phyloP scores from a whole-genome alignment of 495 filamentous ascomycete species.

The Cercophora sp. region DNA sequence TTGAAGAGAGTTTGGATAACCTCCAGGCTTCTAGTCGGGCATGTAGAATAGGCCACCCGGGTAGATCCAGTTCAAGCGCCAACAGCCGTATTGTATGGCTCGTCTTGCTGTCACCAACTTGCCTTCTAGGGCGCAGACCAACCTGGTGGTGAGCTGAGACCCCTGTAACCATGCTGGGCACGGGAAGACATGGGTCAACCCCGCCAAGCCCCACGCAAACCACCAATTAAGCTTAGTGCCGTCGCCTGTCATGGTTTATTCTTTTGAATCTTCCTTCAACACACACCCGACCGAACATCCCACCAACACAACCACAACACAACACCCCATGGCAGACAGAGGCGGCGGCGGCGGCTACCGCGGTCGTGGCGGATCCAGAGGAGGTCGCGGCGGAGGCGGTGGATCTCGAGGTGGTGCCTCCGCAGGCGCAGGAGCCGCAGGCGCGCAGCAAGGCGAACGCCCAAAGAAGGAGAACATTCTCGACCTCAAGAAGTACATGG shows the following conservation, averaged over 20 bases:
- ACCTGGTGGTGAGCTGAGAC: no score
- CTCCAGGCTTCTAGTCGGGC: no score
- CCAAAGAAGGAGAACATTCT: conserved; percentile 99
- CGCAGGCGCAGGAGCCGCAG: conserved; percentile 23
- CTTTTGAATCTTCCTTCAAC: background rate
- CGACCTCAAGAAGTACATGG: conserved; percentile 91
- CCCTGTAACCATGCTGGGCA: no score
- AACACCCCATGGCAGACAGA: conserved; percentile 44
- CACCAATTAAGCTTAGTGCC: no score
- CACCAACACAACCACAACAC: background rate
- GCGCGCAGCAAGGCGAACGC: conserved; percentile 50
- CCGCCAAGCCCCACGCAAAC: no score
- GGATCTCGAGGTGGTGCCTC: conserved; percentile 48
- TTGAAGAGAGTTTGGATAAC: no score
- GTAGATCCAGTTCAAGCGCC: no score
- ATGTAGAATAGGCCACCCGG: no score
- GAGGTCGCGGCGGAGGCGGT: conserved; percentile 41
- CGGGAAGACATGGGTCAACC: no score
- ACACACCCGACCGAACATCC: background rate
- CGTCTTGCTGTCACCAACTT: no score
- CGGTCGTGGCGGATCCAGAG: conserved; percentile 35
- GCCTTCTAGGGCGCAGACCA: no score
- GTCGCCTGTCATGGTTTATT: background rate
- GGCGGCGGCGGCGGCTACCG: conserved; percentile 46
- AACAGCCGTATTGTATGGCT: no score